phyloP scores from a whole-genome alignment of 1,139 yeast genomes.

The Ashbya aceris region DNA sequence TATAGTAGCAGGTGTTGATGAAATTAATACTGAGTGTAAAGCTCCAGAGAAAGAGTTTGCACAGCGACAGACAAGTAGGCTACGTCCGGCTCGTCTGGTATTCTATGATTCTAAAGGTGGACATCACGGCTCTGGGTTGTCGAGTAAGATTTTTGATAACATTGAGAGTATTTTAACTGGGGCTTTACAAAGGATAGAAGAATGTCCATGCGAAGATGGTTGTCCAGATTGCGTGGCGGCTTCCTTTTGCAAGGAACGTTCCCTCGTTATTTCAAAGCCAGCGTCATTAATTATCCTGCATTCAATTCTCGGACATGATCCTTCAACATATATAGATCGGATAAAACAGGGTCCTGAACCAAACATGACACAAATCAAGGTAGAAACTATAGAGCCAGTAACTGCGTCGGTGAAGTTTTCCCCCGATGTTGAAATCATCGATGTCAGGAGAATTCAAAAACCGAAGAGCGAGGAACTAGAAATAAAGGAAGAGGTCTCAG shows the following conservation, averaged over 20 bases:
- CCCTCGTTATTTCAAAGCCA: conserved; percentile 75
- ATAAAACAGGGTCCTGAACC: conserved; percentile 78
- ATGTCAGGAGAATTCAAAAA: conserved; percentile 29
- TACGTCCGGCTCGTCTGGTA: conserved; percentile 77
- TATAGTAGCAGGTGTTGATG: conserved; percentile 57
- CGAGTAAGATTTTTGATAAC: conserved; percentile 69
- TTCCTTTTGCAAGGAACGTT: conserved; percentile 67
- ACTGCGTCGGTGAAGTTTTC: conserved; percentile 47
- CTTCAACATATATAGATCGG: conserved; percentile 37
- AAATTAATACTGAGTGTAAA: conserved; percentile 84
- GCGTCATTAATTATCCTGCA: conserved; percentile 73
- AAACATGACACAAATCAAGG: conserved; percentile 57
- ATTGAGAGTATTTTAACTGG: conserved; percentile 54
- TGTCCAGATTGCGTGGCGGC: conserved; percentile 80
- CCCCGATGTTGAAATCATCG: conserved; percentile 49
- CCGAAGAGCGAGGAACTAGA: neutral
- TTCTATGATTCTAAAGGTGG: conserved; percentile 83
- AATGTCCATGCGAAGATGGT: conserved; percentile 76
- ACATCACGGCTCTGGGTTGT: conserved; percentile 64
- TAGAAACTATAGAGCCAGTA: conserved; percentile 59
- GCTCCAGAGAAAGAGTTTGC: conserved; percentile 96
- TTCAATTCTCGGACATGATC: conserved; percentile 36
- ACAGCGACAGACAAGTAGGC: conserved; percentile 52
- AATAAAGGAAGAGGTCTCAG: too few species aligned
- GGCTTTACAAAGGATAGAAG: conserved; percentile 48